phyloP scores from a whole-genome alignment of 192 early-diverging fungal species.

The Chytriomyces sp. region DNA sequence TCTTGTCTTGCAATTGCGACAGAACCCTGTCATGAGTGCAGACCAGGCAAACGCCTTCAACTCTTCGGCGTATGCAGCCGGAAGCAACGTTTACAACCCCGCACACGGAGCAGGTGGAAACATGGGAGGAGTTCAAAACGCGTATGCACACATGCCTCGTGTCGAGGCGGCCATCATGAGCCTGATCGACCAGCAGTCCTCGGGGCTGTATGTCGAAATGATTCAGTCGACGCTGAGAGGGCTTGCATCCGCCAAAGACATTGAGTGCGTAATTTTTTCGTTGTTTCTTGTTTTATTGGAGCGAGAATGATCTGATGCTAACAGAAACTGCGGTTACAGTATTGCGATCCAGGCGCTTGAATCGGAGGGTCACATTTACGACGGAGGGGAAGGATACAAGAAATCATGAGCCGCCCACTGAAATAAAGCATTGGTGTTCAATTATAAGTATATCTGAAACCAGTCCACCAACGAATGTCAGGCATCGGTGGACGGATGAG shows the following conservation, averaged over 20 bases:
- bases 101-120: neutral
- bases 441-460: too few species aligned
- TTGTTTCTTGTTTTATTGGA: too few species aligned
- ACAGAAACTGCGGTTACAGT: neutral
- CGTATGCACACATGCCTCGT: slow-evolving; percentile 15
- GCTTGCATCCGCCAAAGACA: neutral
- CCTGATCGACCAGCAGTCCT: slow-evolving; percentile 3
- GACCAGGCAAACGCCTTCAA: slow-evolving; percentile 29
- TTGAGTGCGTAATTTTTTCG: slow-evolving; percentile 1
- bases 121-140: neutral
- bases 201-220: neutral
- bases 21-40: slow-evolving; percentile 13
- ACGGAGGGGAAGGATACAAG: slow-evolving; percentile 16
- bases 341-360: slow-evolving; percentile 10
- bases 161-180: slow-evolving; percentile 13
- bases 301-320: too few species aligned
- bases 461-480: too few species aligned
- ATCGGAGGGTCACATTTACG: slow-evolving; percentile 20
- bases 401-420: neutral
- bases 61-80: neutral
- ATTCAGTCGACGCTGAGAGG: slow-evolving; percentile 16
- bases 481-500: too few species aligned
- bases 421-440: too few species aligned
- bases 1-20: too few species aligned
- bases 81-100: neutral